phyloP scores from a whole-genome alignment of 139 green algal genomes.

The Chlorella ohadii region DNA sequence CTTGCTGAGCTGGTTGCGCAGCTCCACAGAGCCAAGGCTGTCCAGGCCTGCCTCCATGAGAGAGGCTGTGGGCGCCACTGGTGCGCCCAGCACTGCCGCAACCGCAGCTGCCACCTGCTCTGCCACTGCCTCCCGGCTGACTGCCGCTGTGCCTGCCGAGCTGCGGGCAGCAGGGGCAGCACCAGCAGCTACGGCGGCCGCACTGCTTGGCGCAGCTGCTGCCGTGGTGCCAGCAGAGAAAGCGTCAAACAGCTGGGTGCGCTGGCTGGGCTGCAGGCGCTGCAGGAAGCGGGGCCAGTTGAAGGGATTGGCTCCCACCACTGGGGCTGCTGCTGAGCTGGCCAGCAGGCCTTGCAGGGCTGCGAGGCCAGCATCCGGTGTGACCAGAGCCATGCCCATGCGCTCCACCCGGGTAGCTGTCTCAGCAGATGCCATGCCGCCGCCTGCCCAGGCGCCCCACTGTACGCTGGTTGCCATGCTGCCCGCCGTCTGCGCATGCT shows the following conservation, averaged over 20 bases:
- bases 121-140: conserved; percentile 30
- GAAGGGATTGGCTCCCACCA: conserved; percentile 71
- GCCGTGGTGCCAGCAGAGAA: conserved; percentile 17
- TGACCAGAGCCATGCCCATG: conserved; percentile 65
- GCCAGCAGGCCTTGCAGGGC: conserved; percentile 37
- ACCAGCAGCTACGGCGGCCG: background rate
- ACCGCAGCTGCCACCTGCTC: conserved; percentile 40
- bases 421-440: conserved; percentile 50
- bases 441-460: conserved; percentile 62
- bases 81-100: conserved; percentile 31
- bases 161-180: background rate
- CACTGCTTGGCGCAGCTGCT: background rate
- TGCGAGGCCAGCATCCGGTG: conserved; percentile 41
- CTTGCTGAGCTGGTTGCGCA: conserved; percentile 78
- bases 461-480: conserved; percentile 38
- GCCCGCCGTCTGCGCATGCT: background rate
- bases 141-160: background rate
- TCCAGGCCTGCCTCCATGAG: conserved; percentile 72
- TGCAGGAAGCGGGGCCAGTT: conserved; percentile 65
- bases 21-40: conserved; percentile 84
- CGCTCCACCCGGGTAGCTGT: conserved; percentile 42
- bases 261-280: conserved; percentile 43
- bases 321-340: background rate
- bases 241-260: conserved; percentile 40
- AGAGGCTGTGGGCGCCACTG: conserved; percentile 37